A percentile compares a stretch with the other conserved stretches of the same genome.
These are phyloP conservation scores for Plasmodium vinckei DNA, from an alignment of 169 alveolate genomes.

Conservation along the genomic window DNA sequence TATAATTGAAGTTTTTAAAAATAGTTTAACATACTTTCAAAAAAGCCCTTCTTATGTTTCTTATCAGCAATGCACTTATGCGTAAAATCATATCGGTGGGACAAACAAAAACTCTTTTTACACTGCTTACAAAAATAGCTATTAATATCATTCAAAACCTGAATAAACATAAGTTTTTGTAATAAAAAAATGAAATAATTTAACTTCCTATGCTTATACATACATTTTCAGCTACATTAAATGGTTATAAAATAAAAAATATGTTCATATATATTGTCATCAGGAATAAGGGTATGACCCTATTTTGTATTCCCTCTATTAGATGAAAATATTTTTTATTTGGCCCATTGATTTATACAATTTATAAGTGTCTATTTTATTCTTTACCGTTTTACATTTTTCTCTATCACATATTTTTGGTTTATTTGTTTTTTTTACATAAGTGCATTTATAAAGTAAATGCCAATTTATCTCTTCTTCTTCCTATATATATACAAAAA, in stretches of 20 bases:
- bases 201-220: neutral
- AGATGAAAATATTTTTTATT: too few relatives aligned
- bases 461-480: slow-evolving; percentile 50
- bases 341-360: too few relatives aligned
- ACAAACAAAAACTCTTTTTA: slow-evolving; percentile 52
- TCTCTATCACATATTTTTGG: slow-evolving; percentile 27
- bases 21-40: slow-evolving; percentile 14
- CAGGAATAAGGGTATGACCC: neutral
- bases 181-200: neutral
- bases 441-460: slow-evolving; percentile 47
- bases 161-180: neutral
- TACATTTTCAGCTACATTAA: neutral
- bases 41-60: slow-evolving; percentile 22
- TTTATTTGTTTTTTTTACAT: slow-evolving; percentile 33
- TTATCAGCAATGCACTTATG: slow-evolving; percentile 30
- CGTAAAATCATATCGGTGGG: slow-evolving; percentile 27
- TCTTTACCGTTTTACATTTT: slow-evolving; percentile 53
- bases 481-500: slow-evolving; percentile 30
- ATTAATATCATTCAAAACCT: slow-evolving; percentile 68
- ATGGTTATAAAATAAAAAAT: neutral
- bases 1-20: neutral
- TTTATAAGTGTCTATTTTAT: slow-evolving; percentile 1
- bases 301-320: too few relatives aligned
- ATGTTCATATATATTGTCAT: neutral
- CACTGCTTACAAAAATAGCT: slow-evolving; percentile 55